Percentiles rank a stretch among this genome's conserved stretches.
phyloP scores from a whole-genome alignment of 768 basidiomycete species.

The Boletus insuetus region DNA sequence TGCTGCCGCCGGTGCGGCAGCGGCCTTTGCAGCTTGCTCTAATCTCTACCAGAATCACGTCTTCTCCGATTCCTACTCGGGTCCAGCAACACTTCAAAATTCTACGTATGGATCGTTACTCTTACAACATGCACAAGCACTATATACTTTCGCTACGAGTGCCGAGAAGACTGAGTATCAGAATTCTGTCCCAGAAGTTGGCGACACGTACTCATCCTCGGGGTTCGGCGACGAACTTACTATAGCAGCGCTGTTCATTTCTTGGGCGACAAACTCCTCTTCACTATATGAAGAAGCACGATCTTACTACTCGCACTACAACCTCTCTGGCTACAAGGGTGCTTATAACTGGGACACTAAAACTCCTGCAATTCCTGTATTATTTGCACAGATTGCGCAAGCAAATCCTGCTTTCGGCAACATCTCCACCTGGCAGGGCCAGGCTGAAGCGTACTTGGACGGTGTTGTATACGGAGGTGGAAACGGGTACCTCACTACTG shows the following conservation, averaged over 20 bases:
- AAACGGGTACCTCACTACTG: conserved; percentile 55
- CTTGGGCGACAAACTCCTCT: conserved; percentile 64
- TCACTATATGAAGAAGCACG: conserved; percentile 62
- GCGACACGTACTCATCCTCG: conserved; percentile 67
- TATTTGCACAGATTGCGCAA: conserved; percentile 72
- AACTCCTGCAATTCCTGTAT: conserved; percentile 68
- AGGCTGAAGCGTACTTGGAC: conserved; percentile 78
- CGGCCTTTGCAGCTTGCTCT: conserved; percentile 86
- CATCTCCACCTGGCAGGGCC: conserved; percentile 60
- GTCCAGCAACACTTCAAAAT: conserved; percentile 69
- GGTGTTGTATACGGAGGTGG: conserved; percentile 56
- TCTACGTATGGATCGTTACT: conserved; percentile 68
- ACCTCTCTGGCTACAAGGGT: conserved; percentile 47
- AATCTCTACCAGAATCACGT: conserved; percentile 67
- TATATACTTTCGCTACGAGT: conserved; percentile 76
- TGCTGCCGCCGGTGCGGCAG: conserved; percentile 77
- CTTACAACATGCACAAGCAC: conserved; percentile 66
- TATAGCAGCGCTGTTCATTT: conserved; percentile 73
- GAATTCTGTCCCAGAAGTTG: conserved; percentile 62
- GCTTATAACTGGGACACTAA: conserved; percentile 92
- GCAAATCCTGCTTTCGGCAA: conserved; percentile 57
- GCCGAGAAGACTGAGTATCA: conserved; percentile 65
- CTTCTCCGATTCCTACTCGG: conserved; percentile 52
- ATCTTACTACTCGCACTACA: conserved; percentile 55
- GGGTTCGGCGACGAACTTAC: conserved; percentile 71